phyloP scores from a whole-genome alignment of 2,329 filamentous ascomycete genomes.

The Arthrobotrys sinensis region DNA sequence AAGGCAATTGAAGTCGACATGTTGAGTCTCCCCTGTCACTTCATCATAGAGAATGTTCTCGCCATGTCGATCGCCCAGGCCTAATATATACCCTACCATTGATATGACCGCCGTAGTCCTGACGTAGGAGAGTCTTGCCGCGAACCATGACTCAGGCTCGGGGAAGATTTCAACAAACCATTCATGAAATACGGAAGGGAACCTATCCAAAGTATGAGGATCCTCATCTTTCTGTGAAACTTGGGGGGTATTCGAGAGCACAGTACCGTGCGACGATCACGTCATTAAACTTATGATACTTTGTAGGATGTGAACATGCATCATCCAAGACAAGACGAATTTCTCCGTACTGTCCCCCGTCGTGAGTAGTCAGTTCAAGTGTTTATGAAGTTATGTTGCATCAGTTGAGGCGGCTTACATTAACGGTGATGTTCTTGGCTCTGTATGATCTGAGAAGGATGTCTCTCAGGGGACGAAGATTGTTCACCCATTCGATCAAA shows the following conservation, averaged over 20 bases:
- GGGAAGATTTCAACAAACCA: slow-evolving; percentile 98
- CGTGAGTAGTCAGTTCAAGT: slow-evolving; percentile 65
- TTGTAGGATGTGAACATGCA: slow-evolving; percentile 75
- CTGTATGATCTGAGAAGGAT: slow-evolving; percentile 86
- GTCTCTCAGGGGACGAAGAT: slow-evolving; percentile 92
- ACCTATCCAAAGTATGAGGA: slow-evolving; percentile 73
- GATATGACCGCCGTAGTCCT: slow-evolving; percentile 98
- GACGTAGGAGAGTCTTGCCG: slow-evolving; percentile 88
- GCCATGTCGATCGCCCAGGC: slow-evolving; percentile 92
- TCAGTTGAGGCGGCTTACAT: slow-evolving; percentile 66
- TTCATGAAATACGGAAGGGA: slow-evolving; percentile 86
- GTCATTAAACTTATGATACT: slow-evolving; percentile 80
- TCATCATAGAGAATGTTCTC: slow-evolving; percentile 98
- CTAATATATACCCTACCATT: slow-evolving; percentile 97
- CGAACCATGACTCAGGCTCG: slow-evolving; percentile 92
- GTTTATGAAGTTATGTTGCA: background rate
- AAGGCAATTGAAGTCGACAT: slow-evolving; percentile 99
- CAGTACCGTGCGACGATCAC: slow-evolving; percentile 71
- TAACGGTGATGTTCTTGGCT: slow-evolving; percentile 77
- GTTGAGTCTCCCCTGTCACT: slow-evolving; percentile 91
- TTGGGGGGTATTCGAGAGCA: background rate
- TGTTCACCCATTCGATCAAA: slow-evolving; percentile 98
- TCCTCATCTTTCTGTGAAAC: background rate
- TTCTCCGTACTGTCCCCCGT: slow-evolving; percentile 60
- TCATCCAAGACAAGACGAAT: slow-evolving; percentile 74